A percentile compares a stretch with the other conserved stretches of the same genome.
These are phyloP conservation scores for Litsea cubeba DNA, from an alignment of 164 flowering plant species.

Conservation along the genomic window DNA sequence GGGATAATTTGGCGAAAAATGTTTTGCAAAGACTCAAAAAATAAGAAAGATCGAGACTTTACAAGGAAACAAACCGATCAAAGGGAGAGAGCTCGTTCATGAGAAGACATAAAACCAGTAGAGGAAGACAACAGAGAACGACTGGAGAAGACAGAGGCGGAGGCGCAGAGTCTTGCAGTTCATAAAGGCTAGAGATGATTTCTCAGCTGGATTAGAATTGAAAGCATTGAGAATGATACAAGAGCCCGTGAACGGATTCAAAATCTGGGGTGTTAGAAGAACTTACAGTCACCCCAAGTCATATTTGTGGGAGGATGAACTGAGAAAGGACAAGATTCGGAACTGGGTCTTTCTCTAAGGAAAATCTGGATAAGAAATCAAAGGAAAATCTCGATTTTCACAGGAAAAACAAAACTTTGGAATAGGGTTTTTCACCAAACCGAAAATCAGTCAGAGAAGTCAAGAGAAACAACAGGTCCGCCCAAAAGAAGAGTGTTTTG, in stretches of 20 bases:
- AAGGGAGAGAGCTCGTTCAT: constrained; percentile 18
- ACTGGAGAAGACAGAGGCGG: constrained; percentile 43
- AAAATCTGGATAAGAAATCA: neutral
- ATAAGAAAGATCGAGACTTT: neutral
- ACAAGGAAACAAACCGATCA: neutral
- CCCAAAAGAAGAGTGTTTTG: neutral
- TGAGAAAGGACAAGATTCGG: neutral
- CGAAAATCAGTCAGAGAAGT: neutral
- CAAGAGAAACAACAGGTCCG: neutral
- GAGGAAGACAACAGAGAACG: constrained; percentile 66
- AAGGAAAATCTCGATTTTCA: too few species aligned
- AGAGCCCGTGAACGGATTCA: constrained; percentile 3
- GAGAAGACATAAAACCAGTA: constrained; percentile 65
- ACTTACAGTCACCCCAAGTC: neutral
- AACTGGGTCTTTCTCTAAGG: neutral
- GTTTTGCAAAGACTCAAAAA: neutral
- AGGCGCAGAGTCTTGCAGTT: constrained; percentile 23
- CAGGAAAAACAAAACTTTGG: neutral
- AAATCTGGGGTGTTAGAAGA: neutral
- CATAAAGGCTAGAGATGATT: constrained; percentile 27
- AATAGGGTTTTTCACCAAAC: neutral
- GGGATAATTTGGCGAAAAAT: neutral
- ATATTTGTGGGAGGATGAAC: neutral
- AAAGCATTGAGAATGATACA: constrained; percentile 13
- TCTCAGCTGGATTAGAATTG: constrained; percentile 7